phyloP scores from a whole-genome alignment of 2,329 filamentous ascomycete species.

The Tothia fuscella region DNA sequence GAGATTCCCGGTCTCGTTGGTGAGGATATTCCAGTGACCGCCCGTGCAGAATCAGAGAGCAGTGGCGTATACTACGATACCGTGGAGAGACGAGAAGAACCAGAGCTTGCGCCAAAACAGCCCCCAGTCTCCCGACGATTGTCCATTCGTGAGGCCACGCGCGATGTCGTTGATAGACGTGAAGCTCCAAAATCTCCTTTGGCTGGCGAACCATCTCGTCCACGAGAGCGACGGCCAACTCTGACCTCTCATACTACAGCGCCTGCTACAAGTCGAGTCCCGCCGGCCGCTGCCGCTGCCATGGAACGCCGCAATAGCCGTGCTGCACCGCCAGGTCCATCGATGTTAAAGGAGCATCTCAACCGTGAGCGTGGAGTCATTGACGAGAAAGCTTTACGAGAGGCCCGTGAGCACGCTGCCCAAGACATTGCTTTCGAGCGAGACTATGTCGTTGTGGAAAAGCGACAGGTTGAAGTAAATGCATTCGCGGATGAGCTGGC shows the following conservation, averaged over 20 bases:
- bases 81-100: too few relatives aligned
- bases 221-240: conserved; percentile 31
- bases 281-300: conserved; percentile 24
- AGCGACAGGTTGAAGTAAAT: conserved; percentile 90
- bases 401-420: conserved; percentile 53
- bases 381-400: conserved; percentile 26
- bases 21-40: conserved; percentile 43
- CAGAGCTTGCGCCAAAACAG: too few relatives aligned
- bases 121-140: not conserved
- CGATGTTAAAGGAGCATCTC: conserved; percentile 37
- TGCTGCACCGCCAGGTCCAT: conserved; percentile 30
- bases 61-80: too few relatives aligned
- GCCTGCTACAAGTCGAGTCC: conserved; percentile 23
- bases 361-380: conserved; percentile 30
- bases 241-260: conserved; percentile 34
- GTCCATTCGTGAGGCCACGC: not conserved
- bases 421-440: conserved; percentile 84
- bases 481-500: conserved; percentile 92
- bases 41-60: conserved; percentile 4
- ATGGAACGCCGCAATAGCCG: conserved; percentile 53
- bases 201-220: conserved; percentile 21
- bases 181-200: not conserved
- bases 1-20: conserved; percentile 72
- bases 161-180: too few relatives aligned
- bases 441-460: conserved; percentile 93